Evolutionary conservation across 768 basidiomycete genomes (phyloP), one percentile per base, ranked within the genome.

Genomic region (Termitomyces sp.): DNA sequence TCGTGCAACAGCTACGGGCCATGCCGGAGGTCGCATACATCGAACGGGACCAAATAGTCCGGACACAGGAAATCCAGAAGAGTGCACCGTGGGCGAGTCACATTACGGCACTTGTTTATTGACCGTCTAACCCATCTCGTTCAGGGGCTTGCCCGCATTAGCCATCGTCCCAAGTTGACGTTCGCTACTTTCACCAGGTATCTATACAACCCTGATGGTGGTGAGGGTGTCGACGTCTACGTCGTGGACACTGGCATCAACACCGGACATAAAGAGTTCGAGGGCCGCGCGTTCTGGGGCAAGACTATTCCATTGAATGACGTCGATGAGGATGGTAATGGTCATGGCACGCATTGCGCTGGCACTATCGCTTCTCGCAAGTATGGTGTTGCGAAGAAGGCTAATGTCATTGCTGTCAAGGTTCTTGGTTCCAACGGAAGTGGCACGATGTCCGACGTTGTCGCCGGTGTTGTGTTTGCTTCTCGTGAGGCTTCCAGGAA

Each of bases 331-430:
- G 97, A 98, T 68, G 92, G 87, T 59, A 98, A 98, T 74, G 97
- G 97, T 64, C 97, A 99, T 70, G 97, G 96, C 44, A 85, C 91
- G 36, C 94, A 96, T 73, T 96, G 94, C 67, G 95, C 96, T 50
- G 96, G 96, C 57, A 99, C 96, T 35, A 96, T 98, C 66, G 97
- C 89, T n/a, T 94, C 92, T 5, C 77, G 79, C 69, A 91, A 88
- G 75, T 98, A 94, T 69, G 97, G 97, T 76, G 94, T 99, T 49
- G 95, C 97, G 55, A 98, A 99, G 87, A 83, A 83, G 63, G 96
- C 95, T 58, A 83, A 92, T 63, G 82, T 96, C 66, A 81, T 90
- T 65, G 94, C 94, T 38, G 94, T 96, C 74, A 96, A 96, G 80
- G 92, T 94, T 20, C 84, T 98, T 51, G 94, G 95, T n/a, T 87